Evolutionary conservation across 192 early-diverging fungal species (phyloP).

Genomic region (Linnemannia zychae): DNA sequence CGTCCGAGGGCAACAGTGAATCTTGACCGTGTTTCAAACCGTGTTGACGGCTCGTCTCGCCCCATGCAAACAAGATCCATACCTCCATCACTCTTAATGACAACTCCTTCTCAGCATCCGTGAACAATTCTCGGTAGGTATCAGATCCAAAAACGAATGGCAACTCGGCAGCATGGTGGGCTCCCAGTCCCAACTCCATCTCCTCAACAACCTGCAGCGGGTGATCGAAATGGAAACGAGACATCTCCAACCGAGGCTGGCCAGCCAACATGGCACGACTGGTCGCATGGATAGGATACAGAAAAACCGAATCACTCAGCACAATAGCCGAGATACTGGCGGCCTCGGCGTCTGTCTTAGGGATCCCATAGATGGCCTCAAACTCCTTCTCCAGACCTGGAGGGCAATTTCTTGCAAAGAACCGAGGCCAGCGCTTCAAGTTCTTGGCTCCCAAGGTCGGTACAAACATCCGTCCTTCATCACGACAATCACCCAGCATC

Average conservation of each 20-base stretch:
- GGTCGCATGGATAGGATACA: conserved; percentile 37
- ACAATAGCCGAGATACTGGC: conserved; percentile 23
- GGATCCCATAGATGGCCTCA: conserved; percentile 37
- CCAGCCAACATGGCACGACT: conserved; percentile 8
- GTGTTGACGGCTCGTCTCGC: conserved; percentile 31
- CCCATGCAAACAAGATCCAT: conserved; percentile 55
- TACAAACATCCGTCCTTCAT: conserved; percentile 46
- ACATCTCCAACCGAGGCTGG: conserved; percentile 14
- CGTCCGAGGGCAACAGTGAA: conserved; percentile 42
- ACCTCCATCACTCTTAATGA: conserved; percentile 33
- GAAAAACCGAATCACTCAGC: conserved; percentile 23
- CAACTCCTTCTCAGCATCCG: conserved; percentile 41
- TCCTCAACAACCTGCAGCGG: conserved; percentile 42
- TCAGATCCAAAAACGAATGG: conserved; percentile 40
- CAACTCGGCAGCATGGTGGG: conserved; percentile 48
- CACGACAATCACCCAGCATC: conserved; percentile 49
- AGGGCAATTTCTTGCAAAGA: conserved; percentile 34
- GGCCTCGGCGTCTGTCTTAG: conserved; percentile 35
- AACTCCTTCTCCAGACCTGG: conserved; percentile 41
- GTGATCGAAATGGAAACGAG: conserved; percentile 43
- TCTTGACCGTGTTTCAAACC: conserved; percentile 20
- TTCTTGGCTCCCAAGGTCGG: conserved; percentile 25
- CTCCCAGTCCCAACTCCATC: conserved; percentile 35
- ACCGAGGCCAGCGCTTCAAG: conserved; percentile 46
- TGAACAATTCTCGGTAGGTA: conserved; percentile 20